These are phyloP conservation scores for Mycena floridula DNA, from an alignment of 768 basidiomycete species.

Conservation along the genomic window DNA sequence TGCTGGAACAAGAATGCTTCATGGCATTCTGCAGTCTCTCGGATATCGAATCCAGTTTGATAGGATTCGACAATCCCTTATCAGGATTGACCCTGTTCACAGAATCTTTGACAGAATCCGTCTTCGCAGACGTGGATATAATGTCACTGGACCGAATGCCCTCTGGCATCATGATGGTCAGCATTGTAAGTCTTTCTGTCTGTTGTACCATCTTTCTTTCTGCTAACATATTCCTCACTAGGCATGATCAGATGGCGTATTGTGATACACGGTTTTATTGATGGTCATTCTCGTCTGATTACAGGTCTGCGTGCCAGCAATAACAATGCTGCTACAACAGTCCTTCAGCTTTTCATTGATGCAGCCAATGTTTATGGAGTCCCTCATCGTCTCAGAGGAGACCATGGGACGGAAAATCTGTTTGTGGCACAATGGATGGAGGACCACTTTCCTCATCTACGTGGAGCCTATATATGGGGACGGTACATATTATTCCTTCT, in stretches of 20 bases:
- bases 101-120: conserved; percentile 10
- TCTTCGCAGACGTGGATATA: conserved; percentile 3
- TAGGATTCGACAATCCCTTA: conserved; percentile 6
- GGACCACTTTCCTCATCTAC: no score
- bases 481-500: conserved; percentile 6
- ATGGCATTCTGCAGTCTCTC: conserved; percentile 3
- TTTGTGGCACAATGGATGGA: no score
- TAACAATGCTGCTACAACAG: no score
- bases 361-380: no score
- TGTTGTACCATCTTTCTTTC: background rate
- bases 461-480: no score
- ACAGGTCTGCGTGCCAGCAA: no score
- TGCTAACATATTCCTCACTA: conserved; percentile 3
- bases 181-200: conserved; percentile 6
- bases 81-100: conserved; percentile 8
- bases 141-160: conserved; percentile 8
- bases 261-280: no score
- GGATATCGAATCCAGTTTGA: conserved; percentile 10
- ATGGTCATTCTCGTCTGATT: no score
- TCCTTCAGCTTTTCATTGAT: no score
- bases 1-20: conserved; percentile 8
- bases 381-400: no score
- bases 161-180: conserved; percentile 13
- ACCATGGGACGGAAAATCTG: no score
- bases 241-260: no score